These are phyloP conservation scores for Mucor lusitanicus DNA, from an alignment of 371 early-diverging fungal species.

Conservation along the genomic window DNA sequence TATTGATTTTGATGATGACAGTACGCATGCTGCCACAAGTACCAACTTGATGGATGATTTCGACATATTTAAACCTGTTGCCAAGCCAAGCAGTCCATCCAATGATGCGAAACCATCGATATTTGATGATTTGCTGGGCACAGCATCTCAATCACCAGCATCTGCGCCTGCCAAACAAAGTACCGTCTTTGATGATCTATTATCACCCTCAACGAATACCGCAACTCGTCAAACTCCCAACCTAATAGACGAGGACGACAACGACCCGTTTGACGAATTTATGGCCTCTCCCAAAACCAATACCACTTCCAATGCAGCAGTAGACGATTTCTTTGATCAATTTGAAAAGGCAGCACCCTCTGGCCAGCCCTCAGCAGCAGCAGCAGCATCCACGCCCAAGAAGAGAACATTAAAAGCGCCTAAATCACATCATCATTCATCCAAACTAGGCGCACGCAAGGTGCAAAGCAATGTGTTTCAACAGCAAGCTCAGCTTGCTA, in stretches of 20 bases:
- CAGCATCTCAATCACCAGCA: neutral
- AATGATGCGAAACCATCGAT: neutral
- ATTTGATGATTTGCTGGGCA: slow-evolving; percentile 15
- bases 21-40: neutral
- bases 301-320: slow-evolving; percentile 1
- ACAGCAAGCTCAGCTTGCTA: slow-evolving; percentile 18
- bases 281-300: neutral
- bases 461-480: slow-evolving; percentile 23
- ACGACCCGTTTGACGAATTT: neutral
- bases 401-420: slow-evolving; percentile 9
- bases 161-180: neutral
- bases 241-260: neutral
- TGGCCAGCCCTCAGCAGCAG: neutral
- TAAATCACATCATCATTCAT: neutral
- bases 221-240: neutral
- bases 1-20: slow-evolving; percentile 5
- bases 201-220: neutral
- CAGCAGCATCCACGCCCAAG: neutral
- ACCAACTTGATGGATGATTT: slow-evolving; percentile 6
- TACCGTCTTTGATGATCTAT: slow-evolving; percentile 1
- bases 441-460: slow-evolving; percentile 23
- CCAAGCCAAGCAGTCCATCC: neutral
- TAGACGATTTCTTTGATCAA: slow-evolving; percentile 20
- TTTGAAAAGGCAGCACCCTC: neutral
- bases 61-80: slow-evolving; percentile 16